Base-by-base conservation (phyloP, 2,329 filamentous ascomycete genomes). In the Venturia nashicola region DNA sequence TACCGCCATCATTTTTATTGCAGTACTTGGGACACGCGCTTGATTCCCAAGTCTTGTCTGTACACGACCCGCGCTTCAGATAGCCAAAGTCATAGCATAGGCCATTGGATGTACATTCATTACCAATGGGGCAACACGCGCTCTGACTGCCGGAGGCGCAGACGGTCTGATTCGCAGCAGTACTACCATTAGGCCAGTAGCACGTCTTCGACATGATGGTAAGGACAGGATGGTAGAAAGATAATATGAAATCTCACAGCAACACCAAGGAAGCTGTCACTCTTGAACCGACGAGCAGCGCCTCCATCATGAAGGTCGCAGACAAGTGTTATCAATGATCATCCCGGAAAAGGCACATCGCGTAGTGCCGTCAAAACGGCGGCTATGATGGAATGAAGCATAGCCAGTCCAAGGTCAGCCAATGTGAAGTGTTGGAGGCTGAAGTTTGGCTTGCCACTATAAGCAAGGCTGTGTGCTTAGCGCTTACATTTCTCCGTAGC, bases 11-110 rank as follows among this genome's bases (percentile, higher is more conserved):
- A 23, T 44, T 27, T 9, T 2, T 1, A 27, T 60, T 42, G 42
- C 59, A 60, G 14, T 60, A 60, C 42, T 60, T 60, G n/a, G 59
- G 59, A 43, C 59, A 60, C n/a, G 59, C 59, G 39, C 23, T 44
- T 27, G 36, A 42, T 6, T 14, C 59, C 59, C 59, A 60, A 5
- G 36, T 60, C 42, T 60, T 60, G 42, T 60, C 59, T 23, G 59
- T 20, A 60, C 59, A 60, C 27, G 59, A 42, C 36, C 59, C 59
- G 36, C 59, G 59, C 42, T 42, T 44, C 23, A 60, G n/a, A 27
- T 60, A 60, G 11, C 59, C 59, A 12, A 42, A 9, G 20, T 60
- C 36, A 23, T 42, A 60, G 42, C 59, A 60, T 36, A 60, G 59
- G 8, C 59, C 59, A 14, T 60, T 42, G 14, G 34, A 27, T 9